These are phyloP conservation scores for Vicia villosa DNA, from an alignment of 306 rosid species.

Conservation along the genomic window DNA sequence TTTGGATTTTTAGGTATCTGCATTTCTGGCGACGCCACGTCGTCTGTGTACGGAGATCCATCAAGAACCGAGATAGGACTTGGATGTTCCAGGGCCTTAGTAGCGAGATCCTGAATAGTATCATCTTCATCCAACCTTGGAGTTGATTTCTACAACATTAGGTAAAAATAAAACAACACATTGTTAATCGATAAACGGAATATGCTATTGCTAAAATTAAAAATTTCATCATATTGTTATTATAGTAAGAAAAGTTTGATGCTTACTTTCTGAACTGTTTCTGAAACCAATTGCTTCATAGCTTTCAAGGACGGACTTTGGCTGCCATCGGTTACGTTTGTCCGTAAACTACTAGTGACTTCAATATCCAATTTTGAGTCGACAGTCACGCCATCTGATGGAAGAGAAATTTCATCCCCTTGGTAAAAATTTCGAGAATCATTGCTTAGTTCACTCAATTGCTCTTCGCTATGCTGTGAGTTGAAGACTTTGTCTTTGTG, in stretches of 20 bases:
- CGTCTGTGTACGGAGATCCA: constrained; percentile 61
- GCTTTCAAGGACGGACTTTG: constrained; percentile 55
- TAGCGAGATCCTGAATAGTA: constrained; percentile 54
- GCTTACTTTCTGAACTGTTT: constrained; percentile 58
- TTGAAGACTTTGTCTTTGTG: constrained; percentile 52
- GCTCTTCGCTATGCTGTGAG: constrained; percentile 58
- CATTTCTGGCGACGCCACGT: constrained; percentile 58
- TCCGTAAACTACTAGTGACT: constrained; percentile 49
- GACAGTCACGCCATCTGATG: constrained; percentile 42
- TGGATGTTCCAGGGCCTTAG: constrained; percentile 61
- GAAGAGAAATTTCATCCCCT: constrained; percentile 58
- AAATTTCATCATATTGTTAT: neutral
- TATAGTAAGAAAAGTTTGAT: constrained; percentile 12
- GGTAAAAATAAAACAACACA: constrained; percentile 15
- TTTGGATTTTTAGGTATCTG: constrained; percentile 50
- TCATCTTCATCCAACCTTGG: constrained; percentile 57
- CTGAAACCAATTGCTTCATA: constrained; percentile 48
- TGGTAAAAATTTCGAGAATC: constrained; percentile 60
- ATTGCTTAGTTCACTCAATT: constrained; percentile 65
- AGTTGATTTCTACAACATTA: constrained; percentile 56
- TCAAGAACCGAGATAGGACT: constrained; percentile 90
- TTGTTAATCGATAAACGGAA: constrained; percentile 27
- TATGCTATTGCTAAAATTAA: neutral
- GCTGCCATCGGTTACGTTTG: constrained; percentile 45
- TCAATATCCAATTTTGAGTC: constrained; percentile 57